These are phyloP conservation scores for Aphanomyces invadans DNA, from an alignment of 352 stramenopile genomes.

Conservation along the genomic window DNA sequence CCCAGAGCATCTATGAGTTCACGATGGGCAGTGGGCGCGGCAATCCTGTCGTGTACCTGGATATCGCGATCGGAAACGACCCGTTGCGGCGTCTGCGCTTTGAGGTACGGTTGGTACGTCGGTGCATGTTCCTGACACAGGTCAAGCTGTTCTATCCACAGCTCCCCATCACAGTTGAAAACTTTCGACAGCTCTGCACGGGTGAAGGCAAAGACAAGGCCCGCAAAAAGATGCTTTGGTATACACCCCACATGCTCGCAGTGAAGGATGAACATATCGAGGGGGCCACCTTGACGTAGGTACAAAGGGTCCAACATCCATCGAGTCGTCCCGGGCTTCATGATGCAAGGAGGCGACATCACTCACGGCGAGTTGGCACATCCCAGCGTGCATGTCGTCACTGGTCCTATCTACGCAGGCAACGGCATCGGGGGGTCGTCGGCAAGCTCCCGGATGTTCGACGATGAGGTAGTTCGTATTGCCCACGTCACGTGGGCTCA, in stretches of 20 bases:
- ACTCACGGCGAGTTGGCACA: slow-evolving; percentile 74
- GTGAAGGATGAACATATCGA: no score
- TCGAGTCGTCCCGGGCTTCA: slow-evolving; percentile 97
- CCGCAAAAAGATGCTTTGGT: background rate
- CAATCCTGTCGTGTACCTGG: slow-evolving; percentile 54
- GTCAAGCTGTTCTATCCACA: slow-evolving; percentile 63
- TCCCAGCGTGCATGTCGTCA: background rate
- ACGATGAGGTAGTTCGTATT: slow-evolving; percentile 84
- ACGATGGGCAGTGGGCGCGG: slow-evolving; percentile 31
- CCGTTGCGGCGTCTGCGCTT: slow-evolving; percentile 53
- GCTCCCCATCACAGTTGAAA: slow-evolving; percentile 48
- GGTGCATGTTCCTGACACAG: slow-evolving; percentile 3
- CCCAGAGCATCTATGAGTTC: slow-evolving; percentile 42
- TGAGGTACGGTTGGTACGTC: slow-evolving; percentile 32
- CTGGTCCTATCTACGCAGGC: slow-evolving; percentile 35
- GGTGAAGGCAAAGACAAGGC: slow-evolving; percentile 27
- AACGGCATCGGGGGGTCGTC: slow-evolving; percentile 90
- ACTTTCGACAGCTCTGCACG: slow-evolving; percentile 69
- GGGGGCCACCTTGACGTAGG: slow-evolving; percentile 40
- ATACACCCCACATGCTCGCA: slow-evolving; percentile 34
- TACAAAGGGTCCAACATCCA: slow-evolving; percentile 97
- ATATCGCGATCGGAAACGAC: slow-evolving; percentile 44
- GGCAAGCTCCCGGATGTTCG: slow-evolving; percentile 92
- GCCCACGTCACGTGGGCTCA: background rate
- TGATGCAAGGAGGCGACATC: slow-evolving; percentile 95